Evolutionary conservation across 2,329 filamentous ascomycete genomes (phyloP), one percentile per base, ranked within the genome.

Genomic region (Pseudocercospora crystallina): DNA sequence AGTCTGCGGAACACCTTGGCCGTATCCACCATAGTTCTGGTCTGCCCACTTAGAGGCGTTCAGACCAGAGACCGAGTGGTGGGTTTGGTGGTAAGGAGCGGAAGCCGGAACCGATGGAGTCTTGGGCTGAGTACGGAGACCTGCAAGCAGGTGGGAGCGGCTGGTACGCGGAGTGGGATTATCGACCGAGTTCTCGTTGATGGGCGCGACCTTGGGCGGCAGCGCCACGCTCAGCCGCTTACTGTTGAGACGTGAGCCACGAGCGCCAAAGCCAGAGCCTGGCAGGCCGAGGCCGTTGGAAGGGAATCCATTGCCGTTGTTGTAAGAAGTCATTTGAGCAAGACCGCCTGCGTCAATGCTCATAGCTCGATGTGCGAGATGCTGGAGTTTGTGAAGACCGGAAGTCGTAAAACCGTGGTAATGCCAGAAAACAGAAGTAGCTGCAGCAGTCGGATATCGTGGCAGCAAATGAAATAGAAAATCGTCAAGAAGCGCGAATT

Each of bases 271-370:
- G 66, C 90, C 89, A 60, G 87, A 83, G 56, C 83, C 79, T 46
- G 90, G 87, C 75, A 89, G 83, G 67, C 85, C 83, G 64, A 96
- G 79, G 64, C 83, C 85, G 69, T 82, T 78, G 71, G 86, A 79
- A 71, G 81, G 76, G 72, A 88, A 88, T 47, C 58, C 60, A 48
- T 61, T 66, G 67, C 34, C 35, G 49, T 55, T 58, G 69, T 58
- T 58, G 79, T 85, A 89, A 80, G 90, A 92, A 78, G 90, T 89
- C 92, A 97, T 97, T 82, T 95, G 90, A 94, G 90, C 87, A 80
- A 96, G 89, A 94, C 90, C 90, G 82, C 92, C 92, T 83, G 92
- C 86, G 92, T 96, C 87, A 86, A 95, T 86, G 73, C 76, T 79
- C 76, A 75, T 66, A 53, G 47, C 40, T 60, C 56, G 17, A 33